These are phyloP conservation scores for Agrocybe pediades DNA, from an alignment of 768 basidiomycete genomes.

Conservation along the genomic window DNA sequence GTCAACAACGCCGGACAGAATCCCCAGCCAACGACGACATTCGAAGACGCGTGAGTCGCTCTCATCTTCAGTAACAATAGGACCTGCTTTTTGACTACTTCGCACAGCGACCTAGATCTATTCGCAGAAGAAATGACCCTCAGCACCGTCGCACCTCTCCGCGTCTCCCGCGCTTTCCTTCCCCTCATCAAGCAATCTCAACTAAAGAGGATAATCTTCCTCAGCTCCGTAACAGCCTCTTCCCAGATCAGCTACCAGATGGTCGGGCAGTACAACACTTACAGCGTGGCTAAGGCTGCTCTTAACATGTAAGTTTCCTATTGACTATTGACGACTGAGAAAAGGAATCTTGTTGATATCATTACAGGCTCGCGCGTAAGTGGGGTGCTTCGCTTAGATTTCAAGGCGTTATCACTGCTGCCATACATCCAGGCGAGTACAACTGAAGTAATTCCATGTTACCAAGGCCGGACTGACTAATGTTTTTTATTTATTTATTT, in stretches of 20 bases:
- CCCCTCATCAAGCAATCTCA: constrained; percentile 21
- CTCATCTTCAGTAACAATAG: not conserved
- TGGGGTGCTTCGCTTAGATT: constrained; percentile 22
- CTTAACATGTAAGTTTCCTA: constrained; percentile 20
- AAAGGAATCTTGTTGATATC: not conserved
- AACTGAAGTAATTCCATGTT: no score
- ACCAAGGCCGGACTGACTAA: no score
- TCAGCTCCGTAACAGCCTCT: constrained; percentile 25
- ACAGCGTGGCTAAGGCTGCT: constrained; percentile 20
- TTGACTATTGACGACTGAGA: not conserved
- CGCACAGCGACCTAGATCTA: constrained; percentile 17
- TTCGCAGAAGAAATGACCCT: constrained; percentile 20
- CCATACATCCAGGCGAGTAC: constrained; percentile 21
- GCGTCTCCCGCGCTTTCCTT: constrained; percentile 21
- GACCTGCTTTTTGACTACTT: not conserved
- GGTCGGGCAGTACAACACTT: constrained; percentile 17
- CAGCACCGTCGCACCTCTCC: constrained; percentile 20
- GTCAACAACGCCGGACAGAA: constrained; percentile 21
- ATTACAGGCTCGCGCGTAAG: constrained; percentile 22
- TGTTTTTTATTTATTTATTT: not conserved
- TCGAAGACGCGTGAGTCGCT: constrained; percentile 22
- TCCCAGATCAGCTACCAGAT: constrained; percentile 11
- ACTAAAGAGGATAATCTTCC: constrained; percentile 22
- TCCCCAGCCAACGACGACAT: constrained; percentile 15
- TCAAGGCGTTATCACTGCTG: constrained; percentile 22